Percentiles rank a stretch among this genome's conserved stretches.
phyloP scores from a whole-genome alignment of 345 rosid species.

The Eucalyptus microcorys region DNA sequence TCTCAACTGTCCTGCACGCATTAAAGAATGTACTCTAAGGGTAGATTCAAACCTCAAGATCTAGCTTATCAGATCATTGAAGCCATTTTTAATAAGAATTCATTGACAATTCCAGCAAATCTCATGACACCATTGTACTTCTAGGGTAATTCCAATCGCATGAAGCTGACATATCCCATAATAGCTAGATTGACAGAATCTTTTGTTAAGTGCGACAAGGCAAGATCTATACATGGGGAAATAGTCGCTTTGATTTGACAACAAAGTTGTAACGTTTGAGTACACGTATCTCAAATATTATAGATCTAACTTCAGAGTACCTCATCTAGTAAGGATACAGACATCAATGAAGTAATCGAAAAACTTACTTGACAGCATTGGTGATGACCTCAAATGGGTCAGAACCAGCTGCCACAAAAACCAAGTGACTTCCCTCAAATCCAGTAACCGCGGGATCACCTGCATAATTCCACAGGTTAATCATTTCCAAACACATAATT shows the following conservation, averaged over 20 bases:
- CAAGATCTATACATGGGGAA: neutral
- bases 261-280: neutral
- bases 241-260: neutral
- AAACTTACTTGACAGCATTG: conserved; percentile 38
- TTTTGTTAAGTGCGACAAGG: neutral
- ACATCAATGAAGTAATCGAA: neutral
- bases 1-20: conserved; percentile 34
- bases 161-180: neutral
- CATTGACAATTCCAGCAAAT: neutral
- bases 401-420: conserved; percentile 52
- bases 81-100: neutral
- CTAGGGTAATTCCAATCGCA: neutral
- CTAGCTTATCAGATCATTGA: neutral
- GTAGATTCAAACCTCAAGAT: neutral
- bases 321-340: neutral
- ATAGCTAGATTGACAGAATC: neutral
- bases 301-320: neutral
- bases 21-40: neutral
- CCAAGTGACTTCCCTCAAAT: conserved; percentile 46
- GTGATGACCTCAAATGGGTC: conserved; percentile 54
- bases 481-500: neutral
- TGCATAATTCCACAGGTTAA: neutral
- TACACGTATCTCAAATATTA: neutral
- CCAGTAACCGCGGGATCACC: conserved; percentile 52
- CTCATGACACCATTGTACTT: neutral